Conservation (phyloP, 108 stramenopile genomes). For the Cyclostephanos invisitatus region DNA sequence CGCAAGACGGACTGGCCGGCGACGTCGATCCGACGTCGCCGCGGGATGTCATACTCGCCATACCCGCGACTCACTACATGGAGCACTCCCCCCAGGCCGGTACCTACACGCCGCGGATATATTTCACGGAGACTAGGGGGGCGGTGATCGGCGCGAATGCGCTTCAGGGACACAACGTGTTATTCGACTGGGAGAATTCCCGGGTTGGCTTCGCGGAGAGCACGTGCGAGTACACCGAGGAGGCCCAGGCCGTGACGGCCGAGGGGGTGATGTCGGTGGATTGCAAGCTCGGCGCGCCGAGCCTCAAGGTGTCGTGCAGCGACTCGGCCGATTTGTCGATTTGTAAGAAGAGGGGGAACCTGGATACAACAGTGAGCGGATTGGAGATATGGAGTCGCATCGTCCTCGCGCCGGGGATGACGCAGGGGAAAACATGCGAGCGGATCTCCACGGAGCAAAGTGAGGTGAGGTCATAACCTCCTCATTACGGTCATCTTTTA, state of each 20-base stretch:
- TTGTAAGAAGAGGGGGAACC: constrained; percentile 13
- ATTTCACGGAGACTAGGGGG: constrained; percentile 86
- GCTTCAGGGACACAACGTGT: constrained; percentile 89
- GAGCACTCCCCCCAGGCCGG: constrained; percentile 39
- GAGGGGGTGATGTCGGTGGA: constrained; percentile 31
- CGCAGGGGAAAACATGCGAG: constrained; percentile 51
- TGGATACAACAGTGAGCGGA: constrained; percentile 60
- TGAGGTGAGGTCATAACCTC: constrained; percentile 13
- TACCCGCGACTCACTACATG: constrained; percentile 36
- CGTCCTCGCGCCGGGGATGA: constrained; percentile 57
- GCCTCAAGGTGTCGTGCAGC: constrained; percentile 36
- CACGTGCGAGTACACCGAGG: constrained; percentile 38
- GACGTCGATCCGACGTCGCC: constrained; percentile 62
- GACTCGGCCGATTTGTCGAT: constrained; percentile 39
- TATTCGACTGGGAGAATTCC: constrained; percentile 80
- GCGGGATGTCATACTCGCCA: constrained; percentile 46
- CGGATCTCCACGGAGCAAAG: constrained; percentile 32
- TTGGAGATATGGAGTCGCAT: constrained; percentile 67
- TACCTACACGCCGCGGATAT: constrained; percentile 75
- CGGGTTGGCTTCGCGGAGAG: constrained; percentile 83
- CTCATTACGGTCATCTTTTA: neutral
- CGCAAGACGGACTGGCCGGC: constrained; percentile 23
- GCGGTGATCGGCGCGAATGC: constrained; percentile 94
- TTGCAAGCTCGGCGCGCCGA: constrained; percentile 37
- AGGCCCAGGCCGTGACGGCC: constrained; percentile 7